phyloP scores from a whole-genome alignment of 2,329 filamentous ascomycete species.

The Xylariaceae sp. region DNA sequence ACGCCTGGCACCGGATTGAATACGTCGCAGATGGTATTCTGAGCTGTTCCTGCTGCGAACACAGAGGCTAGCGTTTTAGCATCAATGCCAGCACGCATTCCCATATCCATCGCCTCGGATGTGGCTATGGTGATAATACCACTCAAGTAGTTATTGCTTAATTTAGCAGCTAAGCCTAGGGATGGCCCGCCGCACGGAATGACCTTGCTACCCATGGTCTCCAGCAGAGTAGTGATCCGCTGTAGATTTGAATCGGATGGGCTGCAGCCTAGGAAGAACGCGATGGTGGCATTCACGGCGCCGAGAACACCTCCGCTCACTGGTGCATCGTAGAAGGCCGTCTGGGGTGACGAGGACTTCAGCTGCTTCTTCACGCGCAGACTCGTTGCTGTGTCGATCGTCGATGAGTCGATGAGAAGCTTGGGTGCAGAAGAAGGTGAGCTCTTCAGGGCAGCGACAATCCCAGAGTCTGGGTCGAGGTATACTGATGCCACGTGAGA shows the following conservation, averaged over 20 bases:
- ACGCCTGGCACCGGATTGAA: constrained; percentile 31
- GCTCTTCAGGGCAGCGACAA: constrained; percentile 33
- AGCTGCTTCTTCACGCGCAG: constrained; percentile 13
- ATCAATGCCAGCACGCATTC: constrained; percentile 53
- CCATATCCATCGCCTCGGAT: constrained; percentile 57
- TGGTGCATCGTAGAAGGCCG: constrained; percentile 32
- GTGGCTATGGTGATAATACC: constrained; percentile 55
- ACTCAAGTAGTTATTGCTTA: constrained; percentile 59
- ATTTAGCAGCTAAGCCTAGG: constrained; percentile 53
- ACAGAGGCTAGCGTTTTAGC: constrained; percentile 39
- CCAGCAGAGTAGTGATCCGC: constrained; percentile 38
- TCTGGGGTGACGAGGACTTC: constrained; percentile 6
- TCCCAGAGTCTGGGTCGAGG: constrained; percentile 36
- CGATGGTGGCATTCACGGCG: constrained; percentile 28
- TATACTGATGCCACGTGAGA: constrained; percentile 66
- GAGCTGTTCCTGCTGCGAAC: constrained; percentile 24
- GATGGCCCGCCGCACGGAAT: constrained; percentile 53
- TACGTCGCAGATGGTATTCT: constrained; percentile 27
- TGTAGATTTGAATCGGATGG: constrained; percentile 32
- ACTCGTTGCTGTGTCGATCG: constrained; percentile 61
- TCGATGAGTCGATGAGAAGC: constrained; percentile 69
- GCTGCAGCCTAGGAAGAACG: constrained; percentile 32
- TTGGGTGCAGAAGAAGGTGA: constrained; percentile 5
- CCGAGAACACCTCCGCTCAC: constrained; percentile 31
- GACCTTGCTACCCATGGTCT: constrained; percentile 48